Conservation (phyloP, 306 rosid genomes). For the Morella rubra region DNA sequence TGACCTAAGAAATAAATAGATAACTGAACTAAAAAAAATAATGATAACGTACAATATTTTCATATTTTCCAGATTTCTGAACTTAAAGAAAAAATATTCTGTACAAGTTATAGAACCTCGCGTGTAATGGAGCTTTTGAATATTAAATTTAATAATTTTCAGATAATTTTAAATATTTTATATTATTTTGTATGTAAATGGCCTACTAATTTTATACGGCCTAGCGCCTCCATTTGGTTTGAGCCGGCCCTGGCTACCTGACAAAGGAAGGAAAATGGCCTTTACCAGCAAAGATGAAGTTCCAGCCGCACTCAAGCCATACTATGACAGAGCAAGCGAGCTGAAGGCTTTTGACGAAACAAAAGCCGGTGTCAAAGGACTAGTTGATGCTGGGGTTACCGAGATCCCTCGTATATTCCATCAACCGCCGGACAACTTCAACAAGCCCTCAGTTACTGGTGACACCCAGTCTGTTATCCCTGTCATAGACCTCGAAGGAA, state of each 20-base stretch:
- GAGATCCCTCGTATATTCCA: conserved; percentile 51
- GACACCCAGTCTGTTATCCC: conserved; percentile 30
- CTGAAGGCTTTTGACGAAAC: conserved; percentile 54
- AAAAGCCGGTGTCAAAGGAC: conserved; percentile 64
- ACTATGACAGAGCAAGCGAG: conserved; percentile 37
- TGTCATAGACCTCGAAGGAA: conserved; percentile 38
- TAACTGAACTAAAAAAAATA: too few species aligned
- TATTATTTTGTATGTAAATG: too few species aligned
- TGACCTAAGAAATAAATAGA: too few species aligned
- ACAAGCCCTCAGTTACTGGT: conserved; percentile 3
- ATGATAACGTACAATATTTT: too few species aligned
- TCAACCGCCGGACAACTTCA: conserved; percentile 22
- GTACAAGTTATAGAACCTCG: not conserved
- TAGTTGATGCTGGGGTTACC: conserved; percentile 57
- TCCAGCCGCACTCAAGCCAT: not conserved
- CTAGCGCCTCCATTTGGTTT: too few species aligned
- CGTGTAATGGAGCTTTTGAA: too few species aligned
- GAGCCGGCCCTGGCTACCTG: too few species aligned
- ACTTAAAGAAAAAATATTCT: too few species aligned
- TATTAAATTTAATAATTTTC: too few species aligned
- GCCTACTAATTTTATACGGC: too few species aligned
- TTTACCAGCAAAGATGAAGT: not conserved
- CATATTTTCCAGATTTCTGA: too few species aligned
- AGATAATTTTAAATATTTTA: too few species aligned
- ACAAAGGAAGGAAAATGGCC: conserved; percentile 12